phyloP scores from a whole-genome alignment of 495 filamentous ascomycete species.

The Annulohypoxylon nitens region DNA sequence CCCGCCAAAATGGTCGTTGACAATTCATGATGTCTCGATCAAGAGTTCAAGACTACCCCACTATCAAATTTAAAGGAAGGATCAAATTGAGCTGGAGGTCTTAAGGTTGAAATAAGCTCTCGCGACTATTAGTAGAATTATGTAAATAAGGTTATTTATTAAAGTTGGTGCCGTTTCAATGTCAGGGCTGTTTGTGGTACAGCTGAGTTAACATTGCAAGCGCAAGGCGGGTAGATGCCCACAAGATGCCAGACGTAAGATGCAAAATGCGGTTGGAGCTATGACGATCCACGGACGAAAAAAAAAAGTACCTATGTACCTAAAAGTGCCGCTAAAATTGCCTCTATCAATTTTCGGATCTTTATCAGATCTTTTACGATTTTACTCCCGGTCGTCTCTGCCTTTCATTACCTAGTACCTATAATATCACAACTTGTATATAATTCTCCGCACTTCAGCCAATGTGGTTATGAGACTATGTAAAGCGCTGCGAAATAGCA shows the following conservation, averaged over 20 bases:
- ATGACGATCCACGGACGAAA: conserved; percentile 1
- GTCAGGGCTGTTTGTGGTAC: background rate
- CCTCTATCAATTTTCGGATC: background rate
- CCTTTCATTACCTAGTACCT: background rate
- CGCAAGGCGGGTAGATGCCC: conserved; percentile 1
- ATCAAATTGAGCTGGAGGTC: background rate
- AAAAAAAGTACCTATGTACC: background rate
- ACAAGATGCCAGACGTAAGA: conserved; percentile 4
- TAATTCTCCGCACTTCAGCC: background rate
- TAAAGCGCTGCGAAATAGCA: conserved; percentile 40
- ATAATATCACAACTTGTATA: conserved; percentile 5
- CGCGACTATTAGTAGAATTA: background rate
- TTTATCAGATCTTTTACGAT: background rate
- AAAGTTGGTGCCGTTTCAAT: conserved; percentile 9
- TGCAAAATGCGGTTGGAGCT: conserved; percentile 14
- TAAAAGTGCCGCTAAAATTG: background rate
- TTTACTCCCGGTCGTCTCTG: background rate
- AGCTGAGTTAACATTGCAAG: conserved; percentile 3
- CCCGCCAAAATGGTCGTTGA: conserved; percentile 52
- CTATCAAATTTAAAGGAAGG: background rate
- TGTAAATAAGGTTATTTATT: conserved; percentile 5
- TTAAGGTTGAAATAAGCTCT: conserved; percentile 26
- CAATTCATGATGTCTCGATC: conserved; percentile 49
- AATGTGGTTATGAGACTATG: conserved; percentile 53
- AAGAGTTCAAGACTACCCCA: no score